These are phyloP conservation scores for Parafenestella ontariensis DNA, from an alignment of 2,329 filamentous ascomycete genomes.

Conservation along the genomic window DNA sequence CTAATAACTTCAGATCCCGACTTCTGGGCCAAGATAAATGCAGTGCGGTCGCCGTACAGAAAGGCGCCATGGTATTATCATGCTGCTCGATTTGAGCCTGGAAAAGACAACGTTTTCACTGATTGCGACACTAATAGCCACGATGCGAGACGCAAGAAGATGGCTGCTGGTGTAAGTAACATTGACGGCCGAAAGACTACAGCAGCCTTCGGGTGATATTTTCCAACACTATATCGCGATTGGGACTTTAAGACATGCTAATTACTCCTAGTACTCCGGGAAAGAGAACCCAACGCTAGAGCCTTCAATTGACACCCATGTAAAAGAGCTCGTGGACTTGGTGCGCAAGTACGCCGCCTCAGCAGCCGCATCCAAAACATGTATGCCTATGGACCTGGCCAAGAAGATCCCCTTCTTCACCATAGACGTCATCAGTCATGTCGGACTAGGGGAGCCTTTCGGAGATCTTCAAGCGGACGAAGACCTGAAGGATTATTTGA, in stretches of 20 bases:
- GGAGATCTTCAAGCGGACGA: conserved; percentile 59
- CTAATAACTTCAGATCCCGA: conserved; percentile 60
- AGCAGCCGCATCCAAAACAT: conserved; percentile 19
- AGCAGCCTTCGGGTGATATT: neutral
- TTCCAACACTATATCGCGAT: neutral
- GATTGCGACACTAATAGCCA: conserved; percentile 60
- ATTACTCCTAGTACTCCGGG: conserved; percentile 57
- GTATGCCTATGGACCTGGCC: conserved; percentile 56
- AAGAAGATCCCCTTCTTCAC: conserved; percentile 60
- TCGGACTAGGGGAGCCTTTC: conserved; percentile 61
- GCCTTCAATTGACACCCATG: conserved; percentile 56
- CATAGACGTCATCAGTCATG: conserved; percentile 62
- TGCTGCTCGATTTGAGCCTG: conserved; percentile 60
- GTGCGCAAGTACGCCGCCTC: conserved; percentile 56
- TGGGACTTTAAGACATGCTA: neutral
- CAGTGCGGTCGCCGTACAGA: conserved; percentile 51
- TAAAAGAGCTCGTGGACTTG: conserved; percentile 57
- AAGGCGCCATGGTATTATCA: conserved; percentile 48
- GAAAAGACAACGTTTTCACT: conserved; percentile 63
- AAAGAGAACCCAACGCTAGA: conserved; percentile 62
- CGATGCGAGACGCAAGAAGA: conserved; percentile 52
- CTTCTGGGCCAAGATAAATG: conserved; percentile 53
- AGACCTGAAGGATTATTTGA: conserved; percentile 57
- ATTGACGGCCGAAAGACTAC: neutral
- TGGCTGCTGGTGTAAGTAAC: conserved; percentile 56